Evolutionary conservation across 2,329 filamentous ascomycete genomes (phyloP).

Genomic region (Furcasterigmium sp.): DNA sequence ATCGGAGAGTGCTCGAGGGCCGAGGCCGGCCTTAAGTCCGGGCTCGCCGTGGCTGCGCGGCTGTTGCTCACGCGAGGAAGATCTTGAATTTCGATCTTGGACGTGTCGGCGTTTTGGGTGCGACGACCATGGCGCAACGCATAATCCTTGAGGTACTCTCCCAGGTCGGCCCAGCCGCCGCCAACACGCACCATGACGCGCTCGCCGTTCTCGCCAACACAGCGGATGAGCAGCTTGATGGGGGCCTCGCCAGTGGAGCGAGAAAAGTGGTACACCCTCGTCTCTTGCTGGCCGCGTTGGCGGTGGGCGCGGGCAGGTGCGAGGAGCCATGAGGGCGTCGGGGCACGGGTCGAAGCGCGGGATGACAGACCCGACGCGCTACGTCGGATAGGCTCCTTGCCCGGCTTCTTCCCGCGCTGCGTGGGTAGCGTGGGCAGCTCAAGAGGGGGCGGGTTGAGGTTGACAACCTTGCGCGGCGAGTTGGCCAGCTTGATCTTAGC

Average conservation of each 20-base stretch:
- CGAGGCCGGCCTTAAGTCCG: conserved; percentile 27
- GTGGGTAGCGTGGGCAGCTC: conserved; percentile 47
- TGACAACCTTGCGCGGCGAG: conserved; percentile 35
- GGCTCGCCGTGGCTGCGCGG: conserved; percentile 23
- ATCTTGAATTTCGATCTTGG: conserved; percentile 56
- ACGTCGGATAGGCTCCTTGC: conserved; percentile 38
- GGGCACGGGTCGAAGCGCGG: conserved; percentile 38
- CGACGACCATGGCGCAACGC: conserved; percentile 85
- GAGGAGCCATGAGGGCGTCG: conserved; percentile 64
- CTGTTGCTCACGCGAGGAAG: conserved; percentile 23
- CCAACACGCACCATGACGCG: conserved; percentile 97
- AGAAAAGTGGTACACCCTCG: conserved; percentile 88
- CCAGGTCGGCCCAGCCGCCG: conserved; percentile 95
- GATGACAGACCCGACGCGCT: conserved; percentile 44
- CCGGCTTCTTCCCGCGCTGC: conserved; percentile 37
- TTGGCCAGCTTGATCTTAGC: conserved; percentile 70
- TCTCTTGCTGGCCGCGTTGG: conserved; percentile 59
- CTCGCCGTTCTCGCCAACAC: conserved; percentile 84
- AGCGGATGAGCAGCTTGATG: conserved; percentile 89
- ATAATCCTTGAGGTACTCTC: conserved; percentile 91
- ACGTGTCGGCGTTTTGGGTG: conserved; percentile 38
- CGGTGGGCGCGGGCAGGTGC: conserved; percentile 55
- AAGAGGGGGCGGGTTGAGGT: conserved; percentile 55
- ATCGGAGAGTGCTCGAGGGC: conserved; percentile 32
- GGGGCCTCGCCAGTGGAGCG: conserved; percentile 78